phyloP scores from a whole-genome alignment of 73 alveolate genomes.

The Paramecium pentaurelia region DNA sequence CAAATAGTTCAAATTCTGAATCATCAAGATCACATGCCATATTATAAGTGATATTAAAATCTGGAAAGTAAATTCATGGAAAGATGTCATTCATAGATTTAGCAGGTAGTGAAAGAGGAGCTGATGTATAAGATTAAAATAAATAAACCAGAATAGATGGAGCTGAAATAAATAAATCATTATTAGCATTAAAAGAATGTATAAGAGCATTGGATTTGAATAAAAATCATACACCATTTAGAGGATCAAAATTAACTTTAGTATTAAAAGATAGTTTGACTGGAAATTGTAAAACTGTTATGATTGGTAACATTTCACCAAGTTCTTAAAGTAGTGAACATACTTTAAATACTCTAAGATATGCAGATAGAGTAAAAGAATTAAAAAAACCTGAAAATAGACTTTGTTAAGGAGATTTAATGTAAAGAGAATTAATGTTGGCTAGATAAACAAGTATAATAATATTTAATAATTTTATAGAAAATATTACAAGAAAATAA shows the following conservation, averaged over 20 bases:
- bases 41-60: slow-evolving; percentile 47
- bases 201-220: slow-evolving; percentile 98
- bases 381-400: slow-evolving; percentile 78
- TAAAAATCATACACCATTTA: slow-evolving; percentile 96
- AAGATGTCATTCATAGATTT: slow-evolving; percentile 87
- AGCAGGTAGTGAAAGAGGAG: slow-evolving; percentile 99
- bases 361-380: slow-evolving; percentile 99
- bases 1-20: slow-evolving; percentile 68
- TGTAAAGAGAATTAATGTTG: neutral
- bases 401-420: neutral
- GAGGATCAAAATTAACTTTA: slow-evolving; percentile 97
- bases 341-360: slow-evolving; percentile 97
- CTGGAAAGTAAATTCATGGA: slow-evolving; percentile 49
- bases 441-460: neutral
- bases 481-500: neutral
- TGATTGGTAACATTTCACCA: slow-evolving; percentile 99
- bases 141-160: slow-evolving; percentile 98
- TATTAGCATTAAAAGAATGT: slow-evolving; percentile 99
- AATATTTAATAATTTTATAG: slow-evolving; percentile 34
- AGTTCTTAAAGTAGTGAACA: slow-evolving; percentile 96
- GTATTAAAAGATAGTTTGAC: slow-evolving; percentile 97
- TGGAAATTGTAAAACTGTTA: slow-evolving; percentile 99
- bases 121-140: slow-evolving; percentile 93
- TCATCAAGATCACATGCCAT: slow-evolving; percentile 69
- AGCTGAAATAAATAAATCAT: slow-evolving; percentile 99